Conservation (phyloP, 2,329 filamentous ascomycete genomes). For the Penicillium fuscoglaucum region DNA sequence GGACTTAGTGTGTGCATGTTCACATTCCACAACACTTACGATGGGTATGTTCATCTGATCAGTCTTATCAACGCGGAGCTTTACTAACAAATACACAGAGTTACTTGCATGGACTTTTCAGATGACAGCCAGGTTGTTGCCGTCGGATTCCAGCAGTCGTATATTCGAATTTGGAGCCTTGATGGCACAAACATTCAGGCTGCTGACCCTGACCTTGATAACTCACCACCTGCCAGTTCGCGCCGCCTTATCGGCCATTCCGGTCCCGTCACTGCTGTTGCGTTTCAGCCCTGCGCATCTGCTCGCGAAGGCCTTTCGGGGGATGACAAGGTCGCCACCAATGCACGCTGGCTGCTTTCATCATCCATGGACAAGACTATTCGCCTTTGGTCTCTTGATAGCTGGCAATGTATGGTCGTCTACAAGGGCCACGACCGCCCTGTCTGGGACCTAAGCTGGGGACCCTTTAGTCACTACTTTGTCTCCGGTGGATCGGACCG, state of each 20-base stretch:
- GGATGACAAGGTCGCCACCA: conserved; percentile 50
- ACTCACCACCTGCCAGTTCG: conserved; percentile 69
- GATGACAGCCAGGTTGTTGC: conserved; percentile 85
- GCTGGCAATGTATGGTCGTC: conserved; percentile 87
- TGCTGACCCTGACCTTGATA: conserved; percentile 58
- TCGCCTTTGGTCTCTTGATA: conserved; percentile 88
- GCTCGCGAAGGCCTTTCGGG: conserved; percentile 49
- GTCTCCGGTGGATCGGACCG: conserved; percentile 83
- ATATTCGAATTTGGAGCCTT: conserved; percentile 90
- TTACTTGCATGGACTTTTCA: conserved; percentile 94
- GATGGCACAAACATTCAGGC: conserved; percentile 79
- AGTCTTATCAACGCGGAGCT: neutral
- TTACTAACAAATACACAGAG: conserved; percentile 50
- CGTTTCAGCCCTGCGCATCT: conserved; percentile 74
- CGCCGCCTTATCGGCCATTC: conserved; percentile 81
- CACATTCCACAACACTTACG: conserved; percentile 95
- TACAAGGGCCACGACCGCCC: conserved; percentile 93
- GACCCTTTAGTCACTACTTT: conserved; percentile 95
- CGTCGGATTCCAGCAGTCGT: conserved; percentile 87
- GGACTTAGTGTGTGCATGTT: conserved; percentile 93
- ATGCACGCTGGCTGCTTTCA: conserved; percentile 77
- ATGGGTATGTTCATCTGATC: conserved; percentile 61
- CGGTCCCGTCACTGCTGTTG: conserved; percentile 82
- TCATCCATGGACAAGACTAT: conserved; percentile 84
- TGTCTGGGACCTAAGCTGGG: conserved; percentile 84